These are phyloP conservation scores for Acorus calamus DNA, from an alignment of 106 monocot genomes.

Conservation along the genomic window DNA sequence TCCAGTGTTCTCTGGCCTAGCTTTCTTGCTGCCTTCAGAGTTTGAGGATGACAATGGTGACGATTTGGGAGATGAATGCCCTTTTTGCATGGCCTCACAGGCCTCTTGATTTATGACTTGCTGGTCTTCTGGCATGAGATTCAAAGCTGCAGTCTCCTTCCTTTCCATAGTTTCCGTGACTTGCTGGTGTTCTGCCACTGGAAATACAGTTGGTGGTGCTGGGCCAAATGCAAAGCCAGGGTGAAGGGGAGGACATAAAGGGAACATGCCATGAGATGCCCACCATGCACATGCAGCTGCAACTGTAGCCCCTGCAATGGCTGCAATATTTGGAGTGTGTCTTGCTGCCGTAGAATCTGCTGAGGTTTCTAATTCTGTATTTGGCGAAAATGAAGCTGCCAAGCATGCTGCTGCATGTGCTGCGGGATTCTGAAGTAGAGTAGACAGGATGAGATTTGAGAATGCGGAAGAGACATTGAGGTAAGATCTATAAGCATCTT, in stretches of 20 bases:
- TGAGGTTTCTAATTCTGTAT: slow-evolving; percentile 18
- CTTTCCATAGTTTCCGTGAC: slow-evolving; percentile 7
- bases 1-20: slow-evolving; percentile 7
- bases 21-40: slow-evolving; percentile 26
- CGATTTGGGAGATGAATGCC: slow-evolving; percentile 9
- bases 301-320: slow-evolving; percentile 73
- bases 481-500: slow-evolving; percentile 40
- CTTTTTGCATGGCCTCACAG: slow-evolving; percentile 1
- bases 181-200: slow-evolving; percentile 3
- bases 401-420: slow-evolving; percentile 68
- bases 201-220: slow-evolving; percentile 7
- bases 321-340: slow-evolving; percentile 33
- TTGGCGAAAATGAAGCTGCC: slow-evolving; percentile 71
- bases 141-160: slow-evolving; percentile 1
- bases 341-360: slow-evolving; percentile 18
- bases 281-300: slow-evolving; percentile 96
- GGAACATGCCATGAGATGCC: slow-evolving; percentile 65
- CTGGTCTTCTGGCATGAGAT: slow-evolving; percentile 1
- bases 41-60: slow-evolving; percentile 17
- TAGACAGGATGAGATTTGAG: slow-evolving; percentile 55
- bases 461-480: slow-evolving; percentile 51
- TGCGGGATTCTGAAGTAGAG: slow-evolving; percentile 69
- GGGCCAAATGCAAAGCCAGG: slow-evolving; percentile 43
- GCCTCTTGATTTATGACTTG: slow-evolving; percentile 13
- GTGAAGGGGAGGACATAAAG: slow-evolving; percentile 36